Percentiles rank a stretch among this genome's conserved stretches.
These are phyloP conservation scores for Floccularia luteovirens DNA, from an alignment of 768 basidiomycete species.

Conservation along the genomic window DNA sequence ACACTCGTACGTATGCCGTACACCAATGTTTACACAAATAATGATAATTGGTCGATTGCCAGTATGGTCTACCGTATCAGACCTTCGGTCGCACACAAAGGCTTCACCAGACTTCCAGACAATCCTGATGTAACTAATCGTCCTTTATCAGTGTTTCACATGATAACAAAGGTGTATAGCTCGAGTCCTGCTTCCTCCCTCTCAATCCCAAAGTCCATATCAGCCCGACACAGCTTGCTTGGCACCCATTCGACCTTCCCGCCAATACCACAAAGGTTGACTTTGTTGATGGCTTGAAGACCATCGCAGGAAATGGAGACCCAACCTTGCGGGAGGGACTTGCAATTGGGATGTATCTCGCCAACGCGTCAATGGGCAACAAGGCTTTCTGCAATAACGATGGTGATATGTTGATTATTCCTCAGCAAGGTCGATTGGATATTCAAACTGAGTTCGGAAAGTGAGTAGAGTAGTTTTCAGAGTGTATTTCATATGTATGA, in stretches of 20 bases:
- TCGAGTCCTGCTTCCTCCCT: constrained; percentile 55
- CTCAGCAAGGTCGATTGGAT: constrained; percentile 57
- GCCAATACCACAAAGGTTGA: constrained; percentile 30
- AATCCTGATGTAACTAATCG: constrained; percentile 45
- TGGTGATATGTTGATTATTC: constrained; percentile 61
- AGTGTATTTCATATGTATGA: neutral
- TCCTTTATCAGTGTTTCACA: no score
- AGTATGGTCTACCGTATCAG: constrained; percentile 65
- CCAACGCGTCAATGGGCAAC: constrained; percentile 53
- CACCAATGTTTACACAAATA: constrained; percentile 1
- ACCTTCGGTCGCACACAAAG: constrained; percentile 60
- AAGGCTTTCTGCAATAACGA: constrained; percentile 57
- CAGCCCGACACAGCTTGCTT: constrained; percentile 59
- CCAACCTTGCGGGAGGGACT: constrained; percentile 55
- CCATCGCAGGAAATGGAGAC: constrained; percentile 55
- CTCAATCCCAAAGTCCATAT: constrained; percentile 52
- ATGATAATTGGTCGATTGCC: no score
- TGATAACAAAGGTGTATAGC: no score
- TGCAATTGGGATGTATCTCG: constrained; percentile 55
- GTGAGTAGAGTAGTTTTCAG: constrained; percentile 27
- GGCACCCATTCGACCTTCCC: constrained; percentile 56
- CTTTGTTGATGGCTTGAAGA: constrained; percentile 56
- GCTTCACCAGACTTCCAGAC: constrained; percentile 44
- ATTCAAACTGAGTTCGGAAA: constrained; percentile 65
- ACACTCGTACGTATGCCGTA: constrained; percentile 42